These are phyloP conservation scores for Pseudocercospora eumusae DNA, from an alignment of 2,329 filamentous ascomycete genomes.

Conservation along the genomic window DNA sequence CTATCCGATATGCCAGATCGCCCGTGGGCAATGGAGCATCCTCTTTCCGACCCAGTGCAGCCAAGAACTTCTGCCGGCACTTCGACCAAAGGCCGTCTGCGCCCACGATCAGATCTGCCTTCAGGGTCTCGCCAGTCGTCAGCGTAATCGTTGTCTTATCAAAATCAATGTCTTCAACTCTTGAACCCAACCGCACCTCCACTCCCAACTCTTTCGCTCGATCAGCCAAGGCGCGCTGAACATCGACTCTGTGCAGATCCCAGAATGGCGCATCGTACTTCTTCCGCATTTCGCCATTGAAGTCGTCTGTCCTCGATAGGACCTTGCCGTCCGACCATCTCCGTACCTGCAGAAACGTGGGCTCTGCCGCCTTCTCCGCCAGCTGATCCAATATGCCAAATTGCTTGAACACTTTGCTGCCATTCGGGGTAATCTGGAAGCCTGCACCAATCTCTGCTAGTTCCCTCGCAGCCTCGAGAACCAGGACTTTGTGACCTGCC, in stretches of 20 bases:
- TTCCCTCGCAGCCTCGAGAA: conserved; percentile 42
- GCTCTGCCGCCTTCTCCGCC: conserved; percentile 44
- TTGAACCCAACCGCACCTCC: conserved; percentile 51
- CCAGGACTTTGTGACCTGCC: conserved; percentile 38
- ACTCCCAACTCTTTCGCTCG: conserved; percentile 58
- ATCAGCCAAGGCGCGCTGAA: conserved; percentile 57
- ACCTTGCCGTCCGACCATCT: conserved; percentile 53
- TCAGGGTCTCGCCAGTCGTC: conserved; percentile 44
- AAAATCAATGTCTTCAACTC: conserved; percentile 54
- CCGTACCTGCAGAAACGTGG: conserved; percentile 54
- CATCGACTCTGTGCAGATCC: conserved; percentile 63
- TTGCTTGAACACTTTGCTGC: conserved; percentile 44
- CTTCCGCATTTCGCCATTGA: conserved; percentile 54
- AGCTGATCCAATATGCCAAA: conserved; percentile 55
- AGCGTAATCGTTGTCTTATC: conserved; percentile 47
- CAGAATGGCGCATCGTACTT: conserved; percentile 61
- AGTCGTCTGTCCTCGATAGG: conserved; percentile 55
- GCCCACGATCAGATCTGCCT: conserved; percentile 61
- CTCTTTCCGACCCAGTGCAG: conserved; percentile 37
- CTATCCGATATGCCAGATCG: conserved; percentile 66
- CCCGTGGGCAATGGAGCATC: conserved; percentile 60
- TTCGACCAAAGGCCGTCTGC: conserved; percentile 66
- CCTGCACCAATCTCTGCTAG: conserved; percentile 55
- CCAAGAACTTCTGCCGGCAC: conserved; percentile 54
- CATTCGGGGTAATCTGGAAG: conserved; percentile 55